Base-by-base conservation (phyloP, 2,329 filamentous ascomycete species). In the Aspergillus tubingensis region DNA sequence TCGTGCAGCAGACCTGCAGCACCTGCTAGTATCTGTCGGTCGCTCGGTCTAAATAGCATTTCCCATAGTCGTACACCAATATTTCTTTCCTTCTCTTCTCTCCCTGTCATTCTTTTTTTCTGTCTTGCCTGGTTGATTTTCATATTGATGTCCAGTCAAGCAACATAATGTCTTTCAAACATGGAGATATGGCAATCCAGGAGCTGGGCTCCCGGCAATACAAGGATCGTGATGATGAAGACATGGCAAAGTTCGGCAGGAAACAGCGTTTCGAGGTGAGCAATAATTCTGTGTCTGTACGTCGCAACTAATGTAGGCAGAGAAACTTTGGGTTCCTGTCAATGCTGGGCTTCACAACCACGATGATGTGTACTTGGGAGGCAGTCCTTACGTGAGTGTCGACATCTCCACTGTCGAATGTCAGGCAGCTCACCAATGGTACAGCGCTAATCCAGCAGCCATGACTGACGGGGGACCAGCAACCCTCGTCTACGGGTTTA, bases 341-440 rank as follows among this genome's bases (percentile, higher is more conserved):
- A 2, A 77, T 76, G 23, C 69, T 78, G 32, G 76, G 76, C 6
- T 78, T 79, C 61, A 76, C 74, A 44, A 74, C 72, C 60, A 77
- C 76, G 3, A 70, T 79, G 49, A 73, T 78, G 67, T 68, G 68
- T 44, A 78, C 75, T 5, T 79, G 76, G 76, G 76, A 79, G 59
- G 76, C 72, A 7, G 68, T 77, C 50, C 64, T 77, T 7, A 70
- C 74, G 76, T 78, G 58, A 61, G 72, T 60, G 71, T 60, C 23
- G 8, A 43, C 11, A 11, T 17, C 8, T 41, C 7, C 8, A 8
- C 13, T 8, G 27, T 8, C 8, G 8, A 11, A n/a, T 27, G n/a
- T 19, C 11, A 17, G n/a, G 15, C 3, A 3, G 51, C 23, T 71
- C 69, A 3, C 55, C 61, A 0, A 67, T 67, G 17, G 53, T 67